Conservation (phyloP, 345 rosid genomes). For the Angophora floribunda region DNA sequence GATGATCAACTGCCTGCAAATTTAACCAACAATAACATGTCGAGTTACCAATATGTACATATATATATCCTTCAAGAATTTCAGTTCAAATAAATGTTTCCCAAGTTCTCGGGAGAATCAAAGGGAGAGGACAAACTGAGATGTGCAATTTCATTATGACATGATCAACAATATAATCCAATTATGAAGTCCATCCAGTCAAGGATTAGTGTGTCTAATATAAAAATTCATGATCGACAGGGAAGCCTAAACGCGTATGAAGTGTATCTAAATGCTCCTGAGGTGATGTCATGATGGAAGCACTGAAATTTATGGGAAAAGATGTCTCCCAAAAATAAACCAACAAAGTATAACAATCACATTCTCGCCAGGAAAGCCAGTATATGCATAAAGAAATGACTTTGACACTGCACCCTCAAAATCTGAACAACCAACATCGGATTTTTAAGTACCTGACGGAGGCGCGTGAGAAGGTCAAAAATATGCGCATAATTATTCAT, state of each 20-base stretch:
- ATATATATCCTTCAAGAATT: not conserved
- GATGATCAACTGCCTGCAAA: constrained; percentile 95
- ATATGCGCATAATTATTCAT: constrained; percentile 95
- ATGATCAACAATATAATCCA: not conserved
- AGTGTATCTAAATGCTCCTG: not conserved
- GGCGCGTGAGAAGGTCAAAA: constrained; percentile 91
- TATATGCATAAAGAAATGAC: not conserved
- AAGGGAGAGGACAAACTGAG: not conserved
- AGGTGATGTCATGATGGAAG: not conserved
- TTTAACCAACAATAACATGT: not conserved
- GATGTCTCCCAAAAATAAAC: not conserved
- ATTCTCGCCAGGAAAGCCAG: not conserved
- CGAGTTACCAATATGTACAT: not conserved
- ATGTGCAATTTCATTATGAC: not conserved
- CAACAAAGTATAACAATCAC: not conserved
- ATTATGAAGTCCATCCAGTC: not conserved
- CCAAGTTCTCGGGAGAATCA: not conserved
- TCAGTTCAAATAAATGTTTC: not conserved
- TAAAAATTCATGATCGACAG: not conserved
- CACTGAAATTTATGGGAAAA: not conserved
- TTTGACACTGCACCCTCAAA: not conserved
- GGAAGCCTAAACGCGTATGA: not conserved
- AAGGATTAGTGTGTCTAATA: not conserved
- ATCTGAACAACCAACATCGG: not conserved
- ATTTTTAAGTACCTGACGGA: constrained; percentile 66